phyloP scores from a whole-genome alignment of 176 grass and related monocot species.

The Eremochloa ophiuroides region DNA sequence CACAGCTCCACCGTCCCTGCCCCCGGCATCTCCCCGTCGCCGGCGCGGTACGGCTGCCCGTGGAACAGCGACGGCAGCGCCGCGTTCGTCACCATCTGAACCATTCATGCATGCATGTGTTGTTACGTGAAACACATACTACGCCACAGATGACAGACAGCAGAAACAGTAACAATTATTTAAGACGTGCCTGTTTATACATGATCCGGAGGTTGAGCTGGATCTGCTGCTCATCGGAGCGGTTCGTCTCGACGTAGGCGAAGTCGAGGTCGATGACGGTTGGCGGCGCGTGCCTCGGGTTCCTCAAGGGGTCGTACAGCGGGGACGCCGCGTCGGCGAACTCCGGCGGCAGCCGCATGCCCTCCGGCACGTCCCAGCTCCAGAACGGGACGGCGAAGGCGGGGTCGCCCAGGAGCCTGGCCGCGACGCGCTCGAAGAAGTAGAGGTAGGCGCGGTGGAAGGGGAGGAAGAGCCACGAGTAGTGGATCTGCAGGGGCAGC shows the following conservation, averaged over 20 bases:
- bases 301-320: constrained; percentile 31
- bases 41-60: constrained; percentile 34
- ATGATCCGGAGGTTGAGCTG: constrained; percentile 36
- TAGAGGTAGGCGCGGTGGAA: constrained; percentile 57
- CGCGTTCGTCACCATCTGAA: constrained; percentile 28
- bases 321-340: constrained; percentile 32
- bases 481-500: constrained; percentile 40
- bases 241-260: not conserved
- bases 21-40: not conserved
- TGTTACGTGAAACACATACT: too few relatives aligned
- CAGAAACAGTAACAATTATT: too few relatives aligned
- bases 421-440: constrained; percentile 65
- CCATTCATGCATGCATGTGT: too few relatives aligned
- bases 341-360: constrained; percentile 41
- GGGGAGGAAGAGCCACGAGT: constrained; percentile 57
- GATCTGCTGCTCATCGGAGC: constrained; percentile 19
- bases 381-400: constrained; percentile 48
- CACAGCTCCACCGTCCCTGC: constrained; percentile 19
- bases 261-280: constrained; percentile 30
- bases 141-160: too few relatives aligned
- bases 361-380: constrained; percentile 54
- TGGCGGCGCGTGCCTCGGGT: constrained; percentile 31
- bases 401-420: constrained; percentile 44
- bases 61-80: constrained; percentile 23
- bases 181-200: constrained; percentile 43